Conservation (phyloP, 192 early-diverging fungal species). For the Phycomyces blakesleeanus region DNA sequence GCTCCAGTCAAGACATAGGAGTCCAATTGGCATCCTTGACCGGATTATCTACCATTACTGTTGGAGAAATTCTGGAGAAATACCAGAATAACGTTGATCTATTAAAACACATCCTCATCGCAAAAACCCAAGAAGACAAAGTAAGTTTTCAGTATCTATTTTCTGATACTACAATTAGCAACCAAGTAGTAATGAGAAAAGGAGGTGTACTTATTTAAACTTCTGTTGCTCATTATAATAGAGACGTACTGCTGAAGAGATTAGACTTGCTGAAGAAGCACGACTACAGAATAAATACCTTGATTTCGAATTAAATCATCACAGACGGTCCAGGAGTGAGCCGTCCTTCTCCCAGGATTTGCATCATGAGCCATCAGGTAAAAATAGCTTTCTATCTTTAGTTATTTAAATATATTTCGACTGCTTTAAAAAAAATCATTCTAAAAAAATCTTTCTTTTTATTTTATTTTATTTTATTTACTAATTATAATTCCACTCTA, state of each 20-base stretch:
- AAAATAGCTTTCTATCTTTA: no score
- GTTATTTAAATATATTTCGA: no score
- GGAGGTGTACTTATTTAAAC: no score
- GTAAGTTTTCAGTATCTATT: not conserved
- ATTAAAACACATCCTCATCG: conserved; percentile 10
- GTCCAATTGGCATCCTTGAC: no score
- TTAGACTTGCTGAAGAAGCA: conserved; percentile 9
- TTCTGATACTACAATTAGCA: not conserved
- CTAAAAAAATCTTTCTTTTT: no score
- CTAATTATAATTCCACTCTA: no score
- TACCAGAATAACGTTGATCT: conserved; percentile 12
- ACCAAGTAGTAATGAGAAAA: no score
- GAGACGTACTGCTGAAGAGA: conserved; percentile 3
- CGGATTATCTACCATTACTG: not conserved
- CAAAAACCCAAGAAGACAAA: conserved; percentile 12
- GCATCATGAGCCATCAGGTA: no score
- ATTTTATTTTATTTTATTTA: no score
- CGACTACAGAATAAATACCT: conserved; percentile 8
- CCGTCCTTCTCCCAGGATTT: no score
- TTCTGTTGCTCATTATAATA: not conserved
- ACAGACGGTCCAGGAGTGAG: not conserved
- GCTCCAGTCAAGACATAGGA: no score
- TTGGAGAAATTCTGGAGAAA: conserved; percentile 9
- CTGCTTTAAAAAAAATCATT: no score
- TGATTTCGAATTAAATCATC: not conserved